Conservation (phyloP, 2,329 filamentous ascomycete genomes). For the Hymenoscyphus fraxineus region DNA sequence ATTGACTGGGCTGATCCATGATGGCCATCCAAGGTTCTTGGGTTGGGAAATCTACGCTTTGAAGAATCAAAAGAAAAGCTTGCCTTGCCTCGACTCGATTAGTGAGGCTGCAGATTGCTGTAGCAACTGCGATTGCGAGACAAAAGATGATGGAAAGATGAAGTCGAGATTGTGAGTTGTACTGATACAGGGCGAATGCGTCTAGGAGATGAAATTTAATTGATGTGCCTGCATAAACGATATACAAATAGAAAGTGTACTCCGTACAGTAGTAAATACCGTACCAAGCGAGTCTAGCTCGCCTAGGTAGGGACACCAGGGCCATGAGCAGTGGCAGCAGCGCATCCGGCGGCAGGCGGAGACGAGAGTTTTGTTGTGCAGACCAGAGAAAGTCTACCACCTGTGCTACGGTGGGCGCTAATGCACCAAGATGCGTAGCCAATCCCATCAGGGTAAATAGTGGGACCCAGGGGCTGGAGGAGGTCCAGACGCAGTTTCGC, state of each 20-base stretch:
- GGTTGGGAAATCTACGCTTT: neutral
- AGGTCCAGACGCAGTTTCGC: neutral
- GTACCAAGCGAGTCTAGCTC: no score
- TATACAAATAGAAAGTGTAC: no score
- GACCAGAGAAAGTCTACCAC: neutral
- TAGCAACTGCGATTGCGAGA: neutral
- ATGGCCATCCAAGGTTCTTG: neutral
- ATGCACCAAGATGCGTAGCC: neutral
- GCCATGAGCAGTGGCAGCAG: neutral
- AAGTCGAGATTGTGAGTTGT: neutral
- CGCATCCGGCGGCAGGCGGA: neutral
- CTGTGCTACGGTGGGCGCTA: neutral
- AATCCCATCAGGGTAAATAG: neutral
- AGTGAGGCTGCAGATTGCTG: neutral
- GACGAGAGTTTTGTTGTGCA: neutral
- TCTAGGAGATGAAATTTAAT: neutral
- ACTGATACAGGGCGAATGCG: neutral
- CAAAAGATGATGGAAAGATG: neutral
- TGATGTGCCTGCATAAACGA: conserved; percentile 2
- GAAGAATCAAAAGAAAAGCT: neutral
- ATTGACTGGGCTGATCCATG: neutral
- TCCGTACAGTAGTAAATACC: no score
- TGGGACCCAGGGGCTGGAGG: neutral
- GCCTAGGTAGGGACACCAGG: no score
- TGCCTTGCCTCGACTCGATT: neutral